A percentile compares a stretch with the other conserved stretches of the same genome.
phyloP scores from a whole-genome alignment of 257 asterid genomes.

The Solanum dulcamara region DNA sequence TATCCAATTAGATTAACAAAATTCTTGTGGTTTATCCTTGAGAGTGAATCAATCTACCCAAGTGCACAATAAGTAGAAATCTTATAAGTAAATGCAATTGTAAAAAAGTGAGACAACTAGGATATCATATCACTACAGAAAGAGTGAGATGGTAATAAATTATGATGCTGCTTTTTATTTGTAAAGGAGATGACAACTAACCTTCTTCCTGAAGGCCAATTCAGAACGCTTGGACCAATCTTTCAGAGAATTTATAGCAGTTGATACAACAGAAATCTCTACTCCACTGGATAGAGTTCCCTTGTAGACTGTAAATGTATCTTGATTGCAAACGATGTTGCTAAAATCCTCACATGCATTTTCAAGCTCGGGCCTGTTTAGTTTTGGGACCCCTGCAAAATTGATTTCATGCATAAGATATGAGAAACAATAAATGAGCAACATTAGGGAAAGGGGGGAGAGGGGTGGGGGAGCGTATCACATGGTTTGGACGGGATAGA shows the following conservation, averaged over 20 bases:
- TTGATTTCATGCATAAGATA: neutral
- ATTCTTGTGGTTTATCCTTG: conserved; percentile 72
- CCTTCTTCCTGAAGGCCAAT: conserved; percentile 27
- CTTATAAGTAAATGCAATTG: neutral
- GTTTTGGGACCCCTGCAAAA: conserved; percentile 30
- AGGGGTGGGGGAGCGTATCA: no score
- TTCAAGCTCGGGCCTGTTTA: conserved; percentile 51
- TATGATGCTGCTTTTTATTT: neutral
- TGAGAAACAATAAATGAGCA: neutral
- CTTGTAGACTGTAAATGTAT: conserved; percentile 63
- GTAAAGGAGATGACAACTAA: neutral
- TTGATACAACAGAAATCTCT: conserved; percentile 69
- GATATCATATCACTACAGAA: neutral
- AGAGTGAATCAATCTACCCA: conserved; percentile 30
- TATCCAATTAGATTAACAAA: conserved; percentile 71
- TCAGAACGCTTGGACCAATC: conserved; percentile 28
- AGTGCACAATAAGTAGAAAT: neutral
- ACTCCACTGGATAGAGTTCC: conserved; percentile 79
- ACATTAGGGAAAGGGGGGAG: no score
- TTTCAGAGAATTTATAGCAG: conserved; percentile 19
- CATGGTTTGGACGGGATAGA: no score
- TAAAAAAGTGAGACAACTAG: neutral
- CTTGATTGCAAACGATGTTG: conserved; percentile 62
- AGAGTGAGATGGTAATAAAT: neutral
- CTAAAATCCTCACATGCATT: conserved; percentile 95